phyloP scores from a whole-genome alignment of 2,329 filamentous ascomycete genomes.

The Nemania sp. region DNA sequence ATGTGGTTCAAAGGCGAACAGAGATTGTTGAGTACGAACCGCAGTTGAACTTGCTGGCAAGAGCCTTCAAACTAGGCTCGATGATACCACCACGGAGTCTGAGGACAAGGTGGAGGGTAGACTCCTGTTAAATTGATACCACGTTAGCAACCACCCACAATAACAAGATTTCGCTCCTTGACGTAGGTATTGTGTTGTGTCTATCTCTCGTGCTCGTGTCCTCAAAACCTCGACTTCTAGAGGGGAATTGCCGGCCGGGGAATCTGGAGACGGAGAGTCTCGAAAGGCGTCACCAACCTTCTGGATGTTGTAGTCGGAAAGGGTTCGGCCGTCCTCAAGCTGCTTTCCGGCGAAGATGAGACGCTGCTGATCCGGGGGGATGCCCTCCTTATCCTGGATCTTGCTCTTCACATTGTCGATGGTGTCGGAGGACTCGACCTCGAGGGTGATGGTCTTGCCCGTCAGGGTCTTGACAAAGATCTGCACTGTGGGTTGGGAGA shows the following conservation, averaged over 20 bases:
- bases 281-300: constrained; percentile 73
- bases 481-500: constrained; percentile 74
- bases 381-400: constrained; percentile 99
- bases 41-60: constrained; percentile 99
- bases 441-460: constrained; percentile 99
- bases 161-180: not conserved
- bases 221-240: not conserved
- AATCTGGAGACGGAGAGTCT: not conserved
- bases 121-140: constrained; percentile 72
- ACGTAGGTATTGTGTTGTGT: not conserved
- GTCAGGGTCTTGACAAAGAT: constrained; percentile 99
- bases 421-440: constrained; percentile 98
- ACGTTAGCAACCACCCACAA: constrained; percentile 16
- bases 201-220: not conserved
- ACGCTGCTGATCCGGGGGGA: constrained; percentile 97
- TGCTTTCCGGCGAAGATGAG: constrained; percentile 99
- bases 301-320: constrained; percentile 99
- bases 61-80: constrained; percentile 97
- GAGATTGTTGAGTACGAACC: constrained; percentile 53
- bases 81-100: constrained; percentile 99
- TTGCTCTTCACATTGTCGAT: constrained; percentile 99
- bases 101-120: constrained; percentile 97
- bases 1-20: not conserved
- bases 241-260: not conserved
- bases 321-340: constrained; percentile 96